Base-by-base conservation (phyloP, 1,284 basidiomycete genomes). In the Ceratobasidium theobromae region DNA sequence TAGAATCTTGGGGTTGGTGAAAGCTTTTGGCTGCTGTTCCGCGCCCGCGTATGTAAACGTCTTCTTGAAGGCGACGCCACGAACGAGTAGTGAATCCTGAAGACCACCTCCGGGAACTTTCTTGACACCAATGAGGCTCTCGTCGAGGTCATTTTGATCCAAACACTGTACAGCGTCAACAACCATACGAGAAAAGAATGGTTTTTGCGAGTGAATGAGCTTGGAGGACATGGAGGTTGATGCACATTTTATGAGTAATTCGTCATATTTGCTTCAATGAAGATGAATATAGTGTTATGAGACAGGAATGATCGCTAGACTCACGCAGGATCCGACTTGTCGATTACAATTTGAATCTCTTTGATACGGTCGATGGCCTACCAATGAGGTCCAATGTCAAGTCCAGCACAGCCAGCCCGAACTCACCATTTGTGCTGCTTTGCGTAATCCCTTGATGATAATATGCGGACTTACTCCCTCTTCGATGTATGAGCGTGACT, bases 141-240 rank as follows among this genome's bases (percentile, higher is more conserved):
- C 95, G 77, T 99, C 94, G 53, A 99, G 83, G 74, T 98, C 95
- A 52, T 91, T 84, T 74, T 93, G 94, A 79, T 99, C 95, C 49
- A 99, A 82, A 67, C 87, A 93, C 70, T 88, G 84, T 48, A 99
- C 95, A 43, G 97, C 95, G 74, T 99, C 93, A 52, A 99, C 97
- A 65, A 98, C 97, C 95, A 99, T 99, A 71, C 92, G 87, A 32
- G 95, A 91, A 81, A 99, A 99, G 81, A 99, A 99, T 3, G 96
- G 95, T 74, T 97, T 98, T 80, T 98, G 95, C 41, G 94, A 95
- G 76, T 98, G 95, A 72, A 99, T 98, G 69, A 99, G 86, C 79
- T 99, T 99, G 69, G 95, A 98, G 21, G 96, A 98, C 96, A 99
- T 98, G 43, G 95, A 96, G 5, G 97, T 99, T 28, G 95, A 89